Evolutionary conservation across 164 flowering plant genomes (phyloP), one percentile per base, ranked within the genome.

Genomic region (Magnolia officinalis): DNA sequence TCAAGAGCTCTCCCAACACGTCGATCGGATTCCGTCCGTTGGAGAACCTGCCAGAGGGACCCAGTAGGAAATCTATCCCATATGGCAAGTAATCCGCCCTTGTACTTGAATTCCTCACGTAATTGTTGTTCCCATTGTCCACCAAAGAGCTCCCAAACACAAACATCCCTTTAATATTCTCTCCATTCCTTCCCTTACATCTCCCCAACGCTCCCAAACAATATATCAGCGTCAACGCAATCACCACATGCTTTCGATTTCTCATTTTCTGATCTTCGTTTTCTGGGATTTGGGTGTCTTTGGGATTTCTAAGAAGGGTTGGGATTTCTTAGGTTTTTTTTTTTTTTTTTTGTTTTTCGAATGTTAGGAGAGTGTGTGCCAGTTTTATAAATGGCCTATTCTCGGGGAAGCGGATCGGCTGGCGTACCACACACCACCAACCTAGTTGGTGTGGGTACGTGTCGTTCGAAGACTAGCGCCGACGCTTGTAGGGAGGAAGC

Each of bases 111-210:
- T 82, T 80, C 19, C 26, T 29, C 10, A 89, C 73, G 83, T 80
- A 88, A 79, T 88, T 89, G 77, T 91, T 91, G 87, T 91, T 91
- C 10, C 96, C 96, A 83, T 84, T 90, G 75, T 91, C 96, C n/a
- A 89, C 87, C 58, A 90, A n/a, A 59, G 96, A 91, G 80, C 88
- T 84, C 50, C 96, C 96, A 76, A 91, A 91, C 75, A 91, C 91
- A 78, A 91, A 91, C 89, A 91, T 81, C 2, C 92, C 95, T 31
- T 64, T 74, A n/a, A 81, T 51, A 1, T 16, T 10, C 8, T 19
- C 19, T 20, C 13, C 71, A 16, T 50, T 24, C 21, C 19, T 21
- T 51, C 59, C 78, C 16, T 24, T 52, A 31, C 55, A 26, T 5
- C 50, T 23, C 45, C 19, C 20, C 71, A 45, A 14, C 2, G 50